Base-by-base conservation (phyloP, 805 yeast species). In the Scheffersomyces ergatensis region DNA sequence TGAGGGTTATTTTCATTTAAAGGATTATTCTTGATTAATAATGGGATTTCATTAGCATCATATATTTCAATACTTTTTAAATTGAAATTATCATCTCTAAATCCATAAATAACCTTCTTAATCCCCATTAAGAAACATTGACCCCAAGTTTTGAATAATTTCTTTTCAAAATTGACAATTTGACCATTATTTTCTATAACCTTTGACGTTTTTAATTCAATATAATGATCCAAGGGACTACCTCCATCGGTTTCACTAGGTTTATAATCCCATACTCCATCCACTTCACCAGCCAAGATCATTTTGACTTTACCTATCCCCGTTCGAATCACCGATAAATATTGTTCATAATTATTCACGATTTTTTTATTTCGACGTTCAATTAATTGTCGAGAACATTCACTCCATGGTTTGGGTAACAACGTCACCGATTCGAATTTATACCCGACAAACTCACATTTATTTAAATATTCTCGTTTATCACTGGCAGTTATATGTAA, bases 51-150 rank as follows among this genome's bases (percentile, higher is more conserved):
- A 27, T 84, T 89, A 0, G 95, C 84, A 38, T 77, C 69, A 58
- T 67, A 89, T 43, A 85, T 81, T 62, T 93, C 98, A 2, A 87
- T 80, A 3, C 83, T 63, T 46, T 75, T 68, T 40, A 92, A 64
- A n/a, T 75, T 60, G 33, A 84, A 71, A 25, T 78, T 63, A 14
- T 85, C 85, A 57, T 89, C 95, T 50, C 97, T 75, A 62, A 85
- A 93, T 0, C 97, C 99, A 56, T 87, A 87, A 3, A 86, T 75
- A 4, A 92, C 74, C 43, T 77, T 77, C n/a, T 85, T 82, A 16
- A 93, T 76, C 3, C 99, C 99, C 34, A 88, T 71, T 17, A 93
- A 67, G 60, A 89, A 93, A 47, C 96, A 85, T 65, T 89, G 98
- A 2, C 95, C 88, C 99, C 99, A 93, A 0, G 95, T 76, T 45